Conservation (phyloP, 108 stramenopile species). For the Fistulifera pelliculosa region DNA sequence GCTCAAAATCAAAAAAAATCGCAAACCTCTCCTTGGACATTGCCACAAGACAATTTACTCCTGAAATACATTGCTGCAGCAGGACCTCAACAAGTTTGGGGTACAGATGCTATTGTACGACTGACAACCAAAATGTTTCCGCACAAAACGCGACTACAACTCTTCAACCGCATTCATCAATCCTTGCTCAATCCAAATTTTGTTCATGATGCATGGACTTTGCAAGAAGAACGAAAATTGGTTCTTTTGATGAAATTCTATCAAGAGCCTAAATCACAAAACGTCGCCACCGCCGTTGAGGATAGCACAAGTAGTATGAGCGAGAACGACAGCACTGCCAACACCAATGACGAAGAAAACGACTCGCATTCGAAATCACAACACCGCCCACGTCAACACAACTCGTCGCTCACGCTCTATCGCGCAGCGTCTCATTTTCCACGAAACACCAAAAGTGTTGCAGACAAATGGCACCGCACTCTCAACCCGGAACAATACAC, state of each 20-base stretch:
- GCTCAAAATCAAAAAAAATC: conserved; percentile 17
- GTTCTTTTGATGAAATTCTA: conserved; percentile 20
- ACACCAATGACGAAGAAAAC: too few species aligned
- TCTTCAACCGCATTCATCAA: conserved; percentile 20
- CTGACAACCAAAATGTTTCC: conserved; percentile 12
- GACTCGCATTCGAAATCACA: too few species aligned
- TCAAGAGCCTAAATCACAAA: neutral
- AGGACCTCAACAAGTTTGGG: conserved; percentile 36
- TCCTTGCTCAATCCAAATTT: conserved; percentile 45
- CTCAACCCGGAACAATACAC: conserved; percentile 30
- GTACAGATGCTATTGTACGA: conserved; percentile 18
- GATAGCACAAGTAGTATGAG: neutral
- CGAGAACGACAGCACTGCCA: too few species aligned
- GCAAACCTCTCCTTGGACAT: conserved; percentile 28
- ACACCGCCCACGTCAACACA: too few species aligned
- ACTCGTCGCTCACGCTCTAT: neutral
- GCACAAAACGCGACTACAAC: conserved; percentile 16
- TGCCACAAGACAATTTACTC: conserved; percentile 43
- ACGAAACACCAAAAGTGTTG: conserved; percentile 23
- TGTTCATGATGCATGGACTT: conserved; percentile 14
- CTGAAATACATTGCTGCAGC: conserved; percentile 45
- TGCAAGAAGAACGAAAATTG: conserved; percentile 21
- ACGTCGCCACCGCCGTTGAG: neutral
- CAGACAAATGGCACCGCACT: conserved; percentile 44
- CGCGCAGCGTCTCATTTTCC: conserved; percentile 27